Evolutionary conservation across 1,284 basidiomycete species (phyloP).

Genomic region (Erythrobasidium hasegawianum): DNA sequence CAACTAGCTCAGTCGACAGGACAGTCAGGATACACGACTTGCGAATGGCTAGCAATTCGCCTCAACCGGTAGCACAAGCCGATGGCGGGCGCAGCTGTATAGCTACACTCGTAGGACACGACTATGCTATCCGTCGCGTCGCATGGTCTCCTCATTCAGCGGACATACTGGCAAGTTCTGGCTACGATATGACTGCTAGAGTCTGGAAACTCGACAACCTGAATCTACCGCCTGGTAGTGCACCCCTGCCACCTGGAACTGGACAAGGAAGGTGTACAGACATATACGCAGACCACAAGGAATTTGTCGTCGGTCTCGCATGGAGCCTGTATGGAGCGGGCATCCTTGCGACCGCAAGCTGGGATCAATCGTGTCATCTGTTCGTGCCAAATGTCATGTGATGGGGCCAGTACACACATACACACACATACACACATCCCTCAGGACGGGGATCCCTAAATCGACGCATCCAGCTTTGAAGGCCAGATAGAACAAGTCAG

Average conservation of each 20-base stretch:
- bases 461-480: too few relatives aligned
- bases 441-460: too few relatives aligned
- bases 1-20: constrained; percentile 77
- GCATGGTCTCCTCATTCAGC: constrained; percentile 54
- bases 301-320: constrained; percentile 88
- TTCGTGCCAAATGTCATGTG: constrained; percentile 46
- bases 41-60: constrained; percentile 57
- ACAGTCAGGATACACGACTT: constrained; percentile 77
- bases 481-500: too few relatives aligned
- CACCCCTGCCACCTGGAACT: constrained; percentile 53
- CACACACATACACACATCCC: too few relatives aligned
- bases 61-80: constrained; percentile 24
- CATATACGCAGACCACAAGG: constrained; percentile 81
- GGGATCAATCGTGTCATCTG: constrained; percentile 80
- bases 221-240: constrained; percentile 56
- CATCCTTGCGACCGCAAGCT: constrained; percentile 77
- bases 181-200: constrained; percentile 95
- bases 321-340: constrained; percentile 82
- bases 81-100: constrained; percentile 38
- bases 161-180: constrained; percentile 73
- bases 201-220: constrained; percentile 58
- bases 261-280: constrained; percentile 50
- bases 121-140: constrained; percentile 54
- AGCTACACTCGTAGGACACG: constrained; percentile 51
- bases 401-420: too few relatives aligned